A percentile compares a stretch with the other conserved stretches of the same genome.
Evolutionary conservation across 2,329 filamentous ascomycete species (phyloP).

Genomic region (Ophiostoma tasmaniense): DNA sequence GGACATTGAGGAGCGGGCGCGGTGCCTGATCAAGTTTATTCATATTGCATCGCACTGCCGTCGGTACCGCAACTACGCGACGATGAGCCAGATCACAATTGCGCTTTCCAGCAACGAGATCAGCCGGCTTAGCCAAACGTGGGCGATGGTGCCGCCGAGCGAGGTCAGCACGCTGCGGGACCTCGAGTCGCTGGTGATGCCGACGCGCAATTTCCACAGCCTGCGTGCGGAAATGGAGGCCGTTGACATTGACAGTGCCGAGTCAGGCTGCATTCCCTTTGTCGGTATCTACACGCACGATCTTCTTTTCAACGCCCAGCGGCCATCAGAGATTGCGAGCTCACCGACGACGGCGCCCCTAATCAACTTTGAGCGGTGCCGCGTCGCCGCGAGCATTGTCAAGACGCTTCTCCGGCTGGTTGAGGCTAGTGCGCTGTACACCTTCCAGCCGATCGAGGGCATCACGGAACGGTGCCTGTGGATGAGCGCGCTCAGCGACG

Average conservation of each 20-base stretch:
- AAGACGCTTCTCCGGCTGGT: slow-evolving; percentile 73
- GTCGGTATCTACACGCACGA: slow-evolving; percentile 79
- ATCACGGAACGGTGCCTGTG: slow-evolving; percentile 76
- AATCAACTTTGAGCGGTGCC: slow-evolving; percentile 76
- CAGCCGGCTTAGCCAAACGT: slow-evolving; percentile 58
- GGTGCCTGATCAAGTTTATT: slow-evolving; percentile 71
- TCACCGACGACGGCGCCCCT: slow-evolving; percentile 59
- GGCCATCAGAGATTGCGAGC: slow-evolving; percentile 64
- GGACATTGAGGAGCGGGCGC: slow-evolving; percentile 60
- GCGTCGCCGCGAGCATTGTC: slow-evolving; percentile 65
- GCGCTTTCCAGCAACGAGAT: slow-evolving; percentile 68
- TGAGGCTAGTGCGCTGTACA: slow-evolving; percentile 67
- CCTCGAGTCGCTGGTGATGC: slow-evolving; percentile 65
- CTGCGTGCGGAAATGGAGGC: slow-evolving; percentile 74
- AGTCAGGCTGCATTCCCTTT: slow-evolving; percentile 72
- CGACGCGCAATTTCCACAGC: slow-evolving; percentile 68
- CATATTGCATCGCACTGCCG: slow-evolving; percentile 72
- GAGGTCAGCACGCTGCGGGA: slow-evolving; percentile 60
- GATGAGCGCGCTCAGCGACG: slow-evolving; percentile 68
- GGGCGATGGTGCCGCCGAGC: slow-evolving; percentile 56
- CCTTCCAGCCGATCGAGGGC: slow-evolving; percentile 65
- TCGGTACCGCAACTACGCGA: slow-evolving; percentile 72
- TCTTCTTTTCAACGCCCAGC: slow-evolving; percentile 70
- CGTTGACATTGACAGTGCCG: slow-evolving; percentile 40
- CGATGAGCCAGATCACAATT: slow-evolving; percentile 71